Conservation (phyloP, 306 rosid species). For the Corylus avellana region DNA sequence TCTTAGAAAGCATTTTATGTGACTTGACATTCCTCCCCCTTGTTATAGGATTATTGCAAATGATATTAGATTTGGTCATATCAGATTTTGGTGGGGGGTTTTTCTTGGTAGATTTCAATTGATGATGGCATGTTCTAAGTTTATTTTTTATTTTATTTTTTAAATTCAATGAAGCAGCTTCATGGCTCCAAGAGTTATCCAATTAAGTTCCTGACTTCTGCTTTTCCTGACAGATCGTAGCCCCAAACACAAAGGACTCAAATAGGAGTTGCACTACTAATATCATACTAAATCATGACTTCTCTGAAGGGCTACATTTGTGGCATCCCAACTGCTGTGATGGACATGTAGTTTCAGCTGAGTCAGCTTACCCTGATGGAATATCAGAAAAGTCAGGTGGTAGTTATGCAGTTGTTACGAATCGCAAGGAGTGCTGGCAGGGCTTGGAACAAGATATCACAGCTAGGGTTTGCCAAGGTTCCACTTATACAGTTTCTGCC, state of each 20-base stretch:
- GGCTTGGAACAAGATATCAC: slow-evolving; percentile 95
- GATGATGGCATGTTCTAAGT: background rate
- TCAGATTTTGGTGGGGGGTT: background rate
- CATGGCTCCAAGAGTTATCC: slow-evolving; percentile 15
- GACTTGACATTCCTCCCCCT: background rate
- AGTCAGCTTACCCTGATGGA: slow-evolving; percentile 41
- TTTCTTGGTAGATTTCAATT: background rate
- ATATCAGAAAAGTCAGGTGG: slow-evolving; percentile 20
- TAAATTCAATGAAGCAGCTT: background rate
- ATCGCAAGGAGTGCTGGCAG: slow-evolving; percentile 89
- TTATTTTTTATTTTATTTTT: background rate
- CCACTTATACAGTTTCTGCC: slow-evolving; percentile 65
- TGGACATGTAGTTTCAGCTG: slow-evolving; percentile 57
- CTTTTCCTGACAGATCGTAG: slow-evolving; percentile 46
- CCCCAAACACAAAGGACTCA: slow-evolving; percentile 30
- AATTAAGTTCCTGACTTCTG: slow-evolving; percentile 6
- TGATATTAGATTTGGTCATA: background rate
- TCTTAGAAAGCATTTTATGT: background rate
- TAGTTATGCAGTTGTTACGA: slow-evolving; percentile 60
- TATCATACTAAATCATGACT: slow-evolving; percentile 74
- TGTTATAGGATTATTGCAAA: background rate
- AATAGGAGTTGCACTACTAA: slow-evolving; percentile 46
- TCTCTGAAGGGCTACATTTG: slow-evolving; percentile 68
- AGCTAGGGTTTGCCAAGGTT: slow-evolving; percentile 46
- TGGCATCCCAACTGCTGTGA: slow-evolving; percentile 79